Base-by-base conservation (phyloP, 2,329 filamentous ascomycete species). In the Aspergillus eucalypticola region DNA sequence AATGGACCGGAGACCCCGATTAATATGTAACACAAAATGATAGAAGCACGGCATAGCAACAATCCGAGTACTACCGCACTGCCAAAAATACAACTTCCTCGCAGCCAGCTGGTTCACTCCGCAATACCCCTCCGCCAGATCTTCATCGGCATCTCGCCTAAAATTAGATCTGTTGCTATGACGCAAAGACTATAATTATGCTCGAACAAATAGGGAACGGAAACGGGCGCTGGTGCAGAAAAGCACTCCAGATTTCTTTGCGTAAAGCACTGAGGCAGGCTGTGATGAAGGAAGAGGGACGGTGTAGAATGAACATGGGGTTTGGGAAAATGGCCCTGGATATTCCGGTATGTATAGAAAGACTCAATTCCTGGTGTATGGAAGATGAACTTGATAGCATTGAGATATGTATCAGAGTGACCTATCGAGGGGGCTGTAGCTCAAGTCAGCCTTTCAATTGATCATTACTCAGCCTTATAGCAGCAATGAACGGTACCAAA, bases 171-270 rank as follows among this genome's bases (percentile, higher is more conserved):
- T 46, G 81, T 79, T 0, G 79, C 76, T 0, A 78, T 73, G 2
- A 77, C 73, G 8, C 84, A 76, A 0, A 79, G 80, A n/a, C 80
- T 79, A 65, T 86, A 82, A 42, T 85, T 78, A 38, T 85, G 21
- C 75, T 78, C 49, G 82, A 77, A 13, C 80, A 76, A 1, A 87
- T 75, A 13, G 78, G 81, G n/a, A 85, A 78, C 21, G 80, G 81
- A 74, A 87, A 68, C 1, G 79, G 76, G 68, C 71, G 79, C 25
- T 75, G 75, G 42, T 71, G 68, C 0, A 76, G 69, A n/a, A 79
- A 67, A 1, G 76, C 78, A 17, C 81, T 75, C 66, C 80, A 82
- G 2, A 82, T 75, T 63, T 81, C 79, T 62, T 82, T 79, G 4
- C 80, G 72, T 6, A 80, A 67, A 5, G 79, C 79, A 2, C 81